A percentile compares a stretch with the other conserved stretches of the same genome.
phyloP scores from a whole-genome alignment of 2,329 filamentous ascomycete genomes.

The Chrysoporthe puriensis region DNA sequence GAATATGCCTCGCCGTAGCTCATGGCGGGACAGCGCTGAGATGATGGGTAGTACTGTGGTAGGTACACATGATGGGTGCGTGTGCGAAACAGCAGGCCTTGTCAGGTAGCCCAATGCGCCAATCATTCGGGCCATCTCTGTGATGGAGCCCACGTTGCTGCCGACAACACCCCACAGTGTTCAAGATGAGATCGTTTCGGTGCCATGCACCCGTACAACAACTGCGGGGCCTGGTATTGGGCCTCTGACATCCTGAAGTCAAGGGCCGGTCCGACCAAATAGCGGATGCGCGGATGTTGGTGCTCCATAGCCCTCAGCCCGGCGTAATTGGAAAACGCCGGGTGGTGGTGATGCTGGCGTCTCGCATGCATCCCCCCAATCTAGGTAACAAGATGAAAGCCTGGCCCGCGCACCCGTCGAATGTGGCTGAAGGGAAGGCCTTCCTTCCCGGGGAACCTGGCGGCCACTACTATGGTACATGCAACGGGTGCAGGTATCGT shows the following conservation, averaged over 20 bases:
- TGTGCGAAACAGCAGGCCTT: neutral
- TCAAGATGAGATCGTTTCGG: neutral
- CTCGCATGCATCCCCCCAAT: neutral
- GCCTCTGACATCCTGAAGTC: neutral
- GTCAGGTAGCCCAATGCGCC: neutral
- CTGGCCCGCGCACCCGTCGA: neutral
- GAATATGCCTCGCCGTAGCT: neutral
- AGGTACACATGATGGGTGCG: neutral
- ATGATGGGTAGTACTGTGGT: conserved; percentile 1
- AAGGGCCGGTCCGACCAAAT: neutral
- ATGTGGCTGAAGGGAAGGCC: neutral
- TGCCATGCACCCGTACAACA: neutral
- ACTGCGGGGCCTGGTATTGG: neutral
- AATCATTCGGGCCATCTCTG: neutral
- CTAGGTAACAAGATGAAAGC: neutral
- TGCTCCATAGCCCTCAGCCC: neutral
- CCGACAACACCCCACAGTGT: neutral
- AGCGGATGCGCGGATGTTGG: neutral
- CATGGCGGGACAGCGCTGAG: neutral
- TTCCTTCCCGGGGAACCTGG: conserved; percentile 8
- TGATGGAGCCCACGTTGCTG: neutral
- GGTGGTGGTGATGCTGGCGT: neutral
- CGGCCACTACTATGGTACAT: conserved; percentile 2
- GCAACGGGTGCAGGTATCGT: conserved; percentile 25
- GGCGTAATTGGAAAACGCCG: conserved; percentile 3